Evolutionary conservation across 352 stramenopile genomes (phyloP), one percentile per base, ranked within the genome.

Genomic region (Phytophthora fragariaefolia): DNA sequence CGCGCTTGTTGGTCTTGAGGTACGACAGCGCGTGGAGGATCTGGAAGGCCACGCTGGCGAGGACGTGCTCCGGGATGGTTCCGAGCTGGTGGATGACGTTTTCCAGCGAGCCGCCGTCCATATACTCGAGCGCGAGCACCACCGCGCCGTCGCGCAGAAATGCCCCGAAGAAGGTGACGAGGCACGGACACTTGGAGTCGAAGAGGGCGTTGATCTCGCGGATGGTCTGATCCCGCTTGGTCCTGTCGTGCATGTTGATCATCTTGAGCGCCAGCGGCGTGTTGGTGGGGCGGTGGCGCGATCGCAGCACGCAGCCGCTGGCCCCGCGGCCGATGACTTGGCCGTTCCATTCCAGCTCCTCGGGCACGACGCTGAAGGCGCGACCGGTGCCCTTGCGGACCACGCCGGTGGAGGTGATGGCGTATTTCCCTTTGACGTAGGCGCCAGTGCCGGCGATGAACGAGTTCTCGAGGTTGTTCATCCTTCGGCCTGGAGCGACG

Each of bases 11-110:
- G 52, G 86, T 87, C 76, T 99, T 97, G 27, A 99, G 80, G 80
- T 98, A 98, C 15, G 77, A 89, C 53, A 99, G 74, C 13, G 95
- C 97, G 70, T 91, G 95, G 22, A 99, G 78, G 24, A 98, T 87
- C 79, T 99, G 97, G 80, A 92, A 99, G 18, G 94, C 80, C 40
- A 99, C 88, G 51, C 87, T 91, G 45, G 90, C 95, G 34, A 98
- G 71, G 22, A 95, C 82, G 17, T 80, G 67, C 76, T 99, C 95
- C 0, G 90, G 82, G 27, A 98, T 92, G 4, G 74, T 74, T 10
- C 90, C 91, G 10, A 96, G 69, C 50, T 95, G 73, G 28, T 88
- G 64, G 38, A 98, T 82, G 23, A 97, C 86, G 61, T 97, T 96
- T 62, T 91, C 79, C 3, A 98, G 65, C n/a, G 91, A 97, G 0